A percentile compares a stretch with the other conserved stretches of the same genome.
Evolutionary conservation across 331 rosid species (phyloP).

Genomic region (Erythrophleum ivorense): DNA sequence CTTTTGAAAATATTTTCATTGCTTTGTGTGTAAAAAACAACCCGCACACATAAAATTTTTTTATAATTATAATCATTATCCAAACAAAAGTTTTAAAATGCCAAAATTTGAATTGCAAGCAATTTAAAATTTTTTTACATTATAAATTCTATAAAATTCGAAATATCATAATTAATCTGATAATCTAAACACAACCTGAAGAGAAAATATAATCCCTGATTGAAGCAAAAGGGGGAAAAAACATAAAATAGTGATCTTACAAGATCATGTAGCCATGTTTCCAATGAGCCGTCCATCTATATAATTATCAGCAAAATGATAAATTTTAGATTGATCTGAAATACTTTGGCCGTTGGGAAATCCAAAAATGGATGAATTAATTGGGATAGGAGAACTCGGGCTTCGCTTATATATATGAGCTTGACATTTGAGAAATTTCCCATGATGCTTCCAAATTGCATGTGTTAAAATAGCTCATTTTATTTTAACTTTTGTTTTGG

Average conservation of each 20-base stretch:
- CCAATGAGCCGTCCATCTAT: slow-evolving; percentile 11
- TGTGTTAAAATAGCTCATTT: not conserved
- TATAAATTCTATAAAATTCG: no score
- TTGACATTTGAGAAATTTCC: not conserved
- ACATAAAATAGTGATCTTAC: not conserved
- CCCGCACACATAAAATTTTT: no score
- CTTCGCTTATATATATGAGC: not conserved
- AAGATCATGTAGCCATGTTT: not conserved
- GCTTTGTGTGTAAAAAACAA: no score
- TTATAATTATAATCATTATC: not conserved
- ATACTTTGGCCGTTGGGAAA: not conserved
- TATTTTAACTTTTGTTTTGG: not conserved
- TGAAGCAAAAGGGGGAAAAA: not conserved
- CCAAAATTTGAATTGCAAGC: not conserved
- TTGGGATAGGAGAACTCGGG: not conserved
- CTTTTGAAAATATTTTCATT: no score
- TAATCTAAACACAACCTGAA: not conserved
- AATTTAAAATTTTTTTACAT: not conserved
- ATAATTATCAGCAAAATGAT: not conserved
- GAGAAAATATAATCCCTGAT: not conserved
- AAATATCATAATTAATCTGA: no score
- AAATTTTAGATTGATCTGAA: not conserved
- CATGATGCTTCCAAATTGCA: slow-evolving; percentile 3
- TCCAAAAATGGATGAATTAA: not conserved
- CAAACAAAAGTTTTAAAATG: not conserved